Evolutionary conservation across 2,329 filamentous ascomycete genomes (phyloP).

Genomic region (Rutstroemia sydowiana): DNA sequence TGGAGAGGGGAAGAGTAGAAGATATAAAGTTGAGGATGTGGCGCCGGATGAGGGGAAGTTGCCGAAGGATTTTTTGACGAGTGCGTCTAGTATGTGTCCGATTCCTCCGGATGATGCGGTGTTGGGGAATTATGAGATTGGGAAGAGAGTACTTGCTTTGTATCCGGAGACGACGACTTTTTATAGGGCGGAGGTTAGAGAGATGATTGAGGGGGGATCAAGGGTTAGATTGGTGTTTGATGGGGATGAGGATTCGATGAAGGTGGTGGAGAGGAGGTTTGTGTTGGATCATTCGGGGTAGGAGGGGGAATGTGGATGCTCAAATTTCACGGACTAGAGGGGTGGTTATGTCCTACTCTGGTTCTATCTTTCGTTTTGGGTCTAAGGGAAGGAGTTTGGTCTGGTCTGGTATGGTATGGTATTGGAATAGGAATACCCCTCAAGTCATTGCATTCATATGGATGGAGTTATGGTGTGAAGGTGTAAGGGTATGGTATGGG

Average conservation of each 20-base stretch:
- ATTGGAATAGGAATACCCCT: constrained; percentile 5
- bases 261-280: constrained; percentile 67
- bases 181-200: constrained; percentile 76
- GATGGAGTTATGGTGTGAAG: neutral
- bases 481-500: neutral
- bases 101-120: constrained; percentile 57
- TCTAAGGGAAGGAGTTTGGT: neutral
- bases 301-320: neutral
- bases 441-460: neutral
- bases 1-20: constrained; percentile 68
- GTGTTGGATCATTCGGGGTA: constrained; percentile 59
- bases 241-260: constrained; percentile 68
- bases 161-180: constrained; percentile 83
- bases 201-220: constrained; percentile 43
- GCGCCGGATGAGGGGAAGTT: constrained; percentile 66
- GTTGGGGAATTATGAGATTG: constrained; percentile 53
- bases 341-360: neutral
- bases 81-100: constrained; percentile 67
- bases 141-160: constrained; percentile 67
- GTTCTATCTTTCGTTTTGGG: neutral
- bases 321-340: neutral
- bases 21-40: constrained; percentile 74
- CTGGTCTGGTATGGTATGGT: too few species aligned
- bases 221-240: constrained; percentile 68
- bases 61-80: constrained; percentile 58